Conservation (phyloP, 192 early-diverging fungal genomes). For the Umbelopsis ramanniana region DNA sequence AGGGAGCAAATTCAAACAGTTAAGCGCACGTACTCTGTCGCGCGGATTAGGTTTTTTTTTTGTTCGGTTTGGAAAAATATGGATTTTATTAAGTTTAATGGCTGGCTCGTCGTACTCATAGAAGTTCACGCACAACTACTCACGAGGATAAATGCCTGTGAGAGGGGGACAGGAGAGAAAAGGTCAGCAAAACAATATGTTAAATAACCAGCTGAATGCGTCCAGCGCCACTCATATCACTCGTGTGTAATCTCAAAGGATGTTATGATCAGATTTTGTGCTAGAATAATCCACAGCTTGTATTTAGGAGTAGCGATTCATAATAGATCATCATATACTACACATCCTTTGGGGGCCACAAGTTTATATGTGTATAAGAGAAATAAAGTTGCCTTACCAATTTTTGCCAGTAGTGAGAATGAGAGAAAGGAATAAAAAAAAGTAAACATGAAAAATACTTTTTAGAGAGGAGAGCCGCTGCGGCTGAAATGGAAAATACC, state of each 20-base stretch:
- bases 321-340: slow-evolving; percentile 8
- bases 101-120: no score
- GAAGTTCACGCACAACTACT: no score
- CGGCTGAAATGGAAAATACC: no score
- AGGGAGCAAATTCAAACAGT: no score
- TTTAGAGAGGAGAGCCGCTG: no score
- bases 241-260: neutral
- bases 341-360: neutral
- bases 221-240: neutral
- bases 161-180: neutral
- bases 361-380: neutral
- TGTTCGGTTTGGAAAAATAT: no score
- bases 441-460: no score
- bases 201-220: neutral
- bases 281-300: slow-evolving; percentile 4
- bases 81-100: no score
- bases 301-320: slow-evolving; percentile 21
- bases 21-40: no score
- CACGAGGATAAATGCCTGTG: neutral
- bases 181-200: neutral
- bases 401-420: neutral
- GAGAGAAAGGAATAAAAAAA: neutral
- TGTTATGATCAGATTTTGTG: neutral
- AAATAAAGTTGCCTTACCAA: neutral
- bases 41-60: no score